phyloP scores from a whole-genome alignment of 1,284 basidiomycete species.

The Takashimella koratensis region DNA sequence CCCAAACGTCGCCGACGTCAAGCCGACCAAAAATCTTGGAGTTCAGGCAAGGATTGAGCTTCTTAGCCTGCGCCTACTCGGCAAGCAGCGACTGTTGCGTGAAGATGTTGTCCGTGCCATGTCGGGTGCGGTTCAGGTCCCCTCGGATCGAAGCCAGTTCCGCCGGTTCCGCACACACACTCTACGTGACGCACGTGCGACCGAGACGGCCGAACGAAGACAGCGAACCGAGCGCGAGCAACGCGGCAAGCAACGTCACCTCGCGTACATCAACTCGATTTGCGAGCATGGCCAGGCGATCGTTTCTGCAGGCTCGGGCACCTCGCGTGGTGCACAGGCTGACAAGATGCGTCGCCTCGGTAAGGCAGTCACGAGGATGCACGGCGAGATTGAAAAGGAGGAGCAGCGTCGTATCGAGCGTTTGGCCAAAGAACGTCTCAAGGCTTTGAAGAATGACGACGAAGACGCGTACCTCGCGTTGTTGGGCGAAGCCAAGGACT shows the following conservation, averaged over 20 bases:
- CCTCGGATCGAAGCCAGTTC: constrained; percentile 88
- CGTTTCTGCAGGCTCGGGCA: constrained; percentile 55
- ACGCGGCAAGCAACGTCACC: constrained; percentile 92
- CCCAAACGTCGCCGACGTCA: constrained; percentile 50
- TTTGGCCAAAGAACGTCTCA: constrained; percentile 95
- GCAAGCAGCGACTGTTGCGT: constrained; percentile 83
- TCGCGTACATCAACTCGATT: constrained; percentile 88
- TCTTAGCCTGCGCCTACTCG: constrained; percentile 82
- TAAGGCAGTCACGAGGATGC: constrained; percentile 51
- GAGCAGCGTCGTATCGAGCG: constrained; percentile 74
- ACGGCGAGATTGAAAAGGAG: constrained; percentile 54
- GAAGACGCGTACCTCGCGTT: constrained; percentile 99
- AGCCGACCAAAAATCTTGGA: constrained; percentile 47
- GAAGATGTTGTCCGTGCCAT: constrained; percentile 84
- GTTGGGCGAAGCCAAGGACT: constrained; percentile 98
- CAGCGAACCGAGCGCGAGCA: constrained; percentile 90
- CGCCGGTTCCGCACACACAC: constrained; percentile 82
- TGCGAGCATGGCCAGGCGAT: constrained; percentile 76
- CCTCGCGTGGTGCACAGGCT: constrained; percentile 40
- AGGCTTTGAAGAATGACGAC: constrained; percentile 95
- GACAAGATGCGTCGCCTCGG: constrained; percentile 50
- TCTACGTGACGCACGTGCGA: constrained; percentile 82
- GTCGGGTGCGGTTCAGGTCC: constrained; percentile 83
- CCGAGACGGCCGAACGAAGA: constrained; percentile 84
- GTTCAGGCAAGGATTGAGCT: constrained; percentile 90